Conservation (phyloP, 768 basidiomycete species). For the Russula lepida region DNA sequence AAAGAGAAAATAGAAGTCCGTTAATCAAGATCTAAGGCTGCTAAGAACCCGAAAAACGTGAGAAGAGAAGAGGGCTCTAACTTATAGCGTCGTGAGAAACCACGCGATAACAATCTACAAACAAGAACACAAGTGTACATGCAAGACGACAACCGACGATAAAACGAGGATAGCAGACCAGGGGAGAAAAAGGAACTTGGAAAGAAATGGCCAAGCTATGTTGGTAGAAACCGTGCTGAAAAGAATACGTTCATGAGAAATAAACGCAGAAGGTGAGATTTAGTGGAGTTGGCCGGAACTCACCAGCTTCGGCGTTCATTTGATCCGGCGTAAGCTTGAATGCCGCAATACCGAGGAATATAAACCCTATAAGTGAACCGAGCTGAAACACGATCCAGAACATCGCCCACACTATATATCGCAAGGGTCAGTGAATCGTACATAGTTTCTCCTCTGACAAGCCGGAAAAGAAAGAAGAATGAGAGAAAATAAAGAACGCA, state of each 20-base stretch:
- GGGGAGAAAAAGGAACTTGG: no score
- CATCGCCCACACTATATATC: slow-evolving; percentile 64
- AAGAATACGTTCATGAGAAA: not conserved
- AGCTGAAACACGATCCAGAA: slow-evolving; percentile 80
- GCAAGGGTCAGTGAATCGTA: not conserved
- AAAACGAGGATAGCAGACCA: not conserved
- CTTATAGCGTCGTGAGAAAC: not conserved
- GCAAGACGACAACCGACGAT: not conserved
- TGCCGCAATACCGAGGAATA: slow-evolving; percentile 69
- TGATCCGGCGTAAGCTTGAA: slow-evolving; percentile 58
- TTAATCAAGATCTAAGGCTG: not conserved
- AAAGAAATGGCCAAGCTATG: not conserved
- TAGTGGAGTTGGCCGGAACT: slow-evolving; percentile 21
- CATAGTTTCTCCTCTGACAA: not conserved
- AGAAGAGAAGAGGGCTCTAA: not conserved
- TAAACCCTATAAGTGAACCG: slow-evolving; percentile 65
- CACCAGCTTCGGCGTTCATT: slow-evolving; percentile 70
- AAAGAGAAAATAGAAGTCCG: not conserved
- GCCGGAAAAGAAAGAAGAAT: not conserved
- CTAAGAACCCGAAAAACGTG: not conserved
- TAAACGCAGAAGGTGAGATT: not conserved
- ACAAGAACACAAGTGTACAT: not conserved
- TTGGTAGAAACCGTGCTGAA: slow-evolving; percentile 10
- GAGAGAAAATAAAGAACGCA: slow-evolving; percentile 33
- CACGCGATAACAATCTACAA: not conserved